phyloP scores from a whole-genome alignment of 2,329 filamentous ascomycete genomes.

The Microsporum audouinii region DNA sequence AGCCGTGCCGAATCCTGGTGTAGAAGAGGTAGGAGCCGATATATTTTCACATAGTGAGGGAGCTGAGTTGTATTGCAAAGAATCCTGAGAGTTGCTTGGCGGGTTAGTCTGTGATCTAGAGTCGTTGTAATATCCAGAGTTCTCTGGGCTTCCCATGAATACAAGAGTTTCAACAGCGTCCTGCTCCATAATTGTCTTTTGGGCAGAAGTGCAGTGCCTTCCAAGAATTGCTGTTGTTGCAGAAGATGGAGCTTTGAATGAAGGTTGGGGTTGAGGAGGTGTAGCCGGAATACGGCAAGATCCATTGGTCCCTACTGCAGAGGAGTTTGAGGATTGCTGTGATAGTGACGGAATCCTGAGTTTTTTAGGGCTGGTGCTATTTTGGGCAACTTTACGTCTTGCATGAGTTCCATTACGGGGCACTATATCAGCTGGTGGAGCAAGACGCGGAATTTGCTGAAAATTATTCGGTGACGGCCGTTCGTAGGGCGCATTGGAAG shows the following conservation, averaged over 20 bases:
- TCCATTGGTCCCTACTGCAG: constrained; percentile 17
- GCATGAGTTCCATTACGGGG: constrained; percentile 22
- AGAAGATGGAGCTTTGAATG: constrained; percentile 19
- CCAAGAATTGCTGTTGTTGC: constrained; percentile 12
- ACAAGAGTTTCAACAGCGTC: constrained; percentile 41
- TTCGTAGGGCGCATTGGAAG: not conserved
- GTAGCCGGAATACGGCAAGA: constrained; percentile 22
- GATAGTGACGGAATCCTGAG: not conserved
- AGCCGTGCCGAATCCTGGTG: not conserved
- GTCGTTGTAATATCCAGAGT: constrained; percentile 34
- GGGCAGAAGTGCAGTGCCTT: constrained; percentile 28
- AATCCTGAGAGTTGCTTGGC: constrained; percentile 8
- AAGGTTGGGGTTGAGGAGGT: constrained; percentile 21
- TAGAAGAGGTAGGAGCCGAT: constrained; percentile 13
- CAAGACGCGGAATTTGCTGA: constrained; percentile 25
- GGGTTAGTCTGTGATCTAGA: constrained; percentile 19
- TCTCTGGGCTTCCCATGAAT: constrained; percentile 41
- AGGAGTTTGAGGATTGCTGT: constrained; percentile 13
- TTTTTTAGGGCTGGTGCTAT: constrained; percentile 14
- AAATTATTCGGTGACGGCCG: constrained; percentile 9
- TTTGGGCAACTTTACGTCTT: constrained; percentile 30
- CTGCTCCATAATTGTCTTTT: constrained; percentile 38
- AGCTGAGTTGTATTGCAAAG: constrained; percentile 10
- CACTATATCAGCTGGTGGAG: constrained; percentile 35
- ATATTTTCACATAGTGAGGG: constrained; percentile 13